phyloP scores from a whole-genome alignment of 179 eudicot genomes.

The Spinacia oleracea region DNA sequence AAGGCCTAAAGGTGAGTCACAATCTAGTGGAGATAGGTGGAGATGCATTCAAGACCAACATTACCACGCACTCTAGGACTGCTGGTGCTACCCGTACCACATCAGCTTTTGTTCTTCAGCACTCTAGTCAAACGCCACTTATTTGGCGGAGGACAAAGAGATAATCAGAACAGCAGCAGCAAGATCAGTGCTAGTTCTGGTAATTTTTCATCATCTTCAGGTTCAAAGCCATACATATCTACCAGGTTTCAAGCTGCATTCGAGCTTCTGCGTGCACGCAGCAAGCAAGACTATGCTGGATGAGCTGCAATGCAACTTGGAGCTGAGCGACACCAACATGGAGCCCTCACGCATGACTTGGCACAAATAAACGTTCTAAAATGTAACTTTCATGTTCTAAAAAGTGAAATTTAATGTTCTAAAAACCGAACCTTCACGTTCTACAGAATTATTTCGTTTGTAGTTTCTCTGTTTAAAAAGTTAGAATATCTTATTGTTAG shows the following conservation, averaged over 20 bases:
- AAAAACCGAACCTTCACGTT: no score
- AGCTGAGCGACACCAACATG: conserved; percentile 70
- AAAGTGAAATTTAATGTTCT: no score
- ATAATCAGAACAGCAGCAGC: not conserved
- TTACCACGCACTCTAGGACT: conserved; percentile 80
- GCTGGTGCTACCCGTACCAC: conserved; percentile 82
- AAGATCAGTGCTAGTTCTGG: not conserved
- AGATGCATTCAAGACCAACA: conserved; percentile 91
- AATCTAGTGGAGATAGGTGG: conserved; percentile 81
- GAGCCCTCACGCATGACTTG: conserved; percentile 76
- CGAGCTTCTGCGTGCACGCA: conserved; percentile 88
- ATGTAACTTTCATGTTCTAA: no score
- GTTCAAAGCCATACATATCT: conserved; percentile 68
- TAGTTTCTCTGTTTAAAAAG: no score
- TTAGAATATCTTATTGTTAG: no score
- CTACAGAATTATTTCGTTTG: no score
- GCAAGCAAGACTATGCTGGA: conserved; percentile 77
- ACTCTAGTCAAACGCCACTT: conserved; percentile 59
- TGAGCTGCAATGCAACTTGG: conserved; percentile 83
- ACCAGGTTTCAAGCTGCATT: conserved; percentile 91
- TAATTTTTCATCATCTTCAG: not conserved
- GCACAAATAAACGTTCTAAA: no score
- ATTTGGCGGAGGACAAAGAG: conserved; percentile 29
- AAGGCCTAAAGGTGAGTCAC: conserved; percentile 73
- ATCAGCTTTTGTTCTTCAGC: conserved; percentile 80